A percentile compares a stretch with the other conserved stretches of the same genome.
These are phyloP conservation scores for Nitzschia inconspicua DNA, from an alignment of 108 stramenopile genomes.

Conservation along the genomic window DNA sequence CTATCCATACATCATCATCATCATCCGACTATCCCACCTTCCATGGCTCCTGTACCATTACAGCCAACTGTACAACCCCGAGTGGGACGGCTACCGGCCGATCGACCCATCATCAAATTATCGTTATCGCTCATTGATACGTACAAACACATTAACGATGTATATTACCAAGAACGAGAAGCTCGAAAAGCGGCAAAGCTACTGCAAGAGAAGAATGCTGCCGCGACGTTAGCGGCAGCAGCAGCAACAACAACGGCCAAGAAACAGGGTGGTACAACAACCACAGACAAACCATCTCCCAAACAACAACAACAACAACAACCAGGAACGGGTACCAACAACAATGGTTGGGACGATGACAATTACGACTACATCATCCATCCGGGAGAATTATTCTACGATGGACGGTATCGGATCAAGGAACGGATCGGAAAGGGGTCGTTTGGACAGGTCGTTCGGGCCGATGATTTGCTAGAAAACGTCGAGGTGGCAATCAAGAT, in stretches of 20 bases:
- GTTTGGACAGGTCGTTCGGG: conserved; percentile 94
- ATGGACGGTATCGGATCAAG: conserved; percentile 83
- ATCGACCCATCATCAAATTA: conserved; percentile 85
- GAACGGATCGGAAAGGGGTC: conserved; percentile 97
- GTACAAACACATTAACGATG: conserved; percentile 91
- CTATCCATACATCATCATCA: not conserved
- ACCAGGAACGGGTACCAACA: conserved; percentile 50
- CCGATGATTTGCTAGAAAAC: conserved; percentile 63
- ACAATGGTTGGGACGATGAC: conserved; percentile 97
- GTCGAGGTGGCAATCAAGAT: conserved; percentile 97
- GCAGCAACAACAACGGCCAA: not conserved
- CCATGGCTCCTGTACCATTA: too few relatives aligned
- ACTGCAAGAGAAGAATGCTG: conserved; percentile 14
- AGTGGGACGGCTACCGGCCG: conserved; percentile 46
- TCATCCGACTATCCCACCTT: conserved; percentile 5
- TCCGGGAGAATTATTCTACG: conserved; percentile 74
- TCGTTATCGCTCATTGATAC: conserved; percentile 90
- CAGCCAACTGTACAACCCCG: conserved; percentile 36
- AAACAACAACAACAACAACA: not conserved
- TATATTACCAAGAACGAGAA: conserved; percentile 89
- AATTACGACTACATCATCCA: conserved; percentile 94
- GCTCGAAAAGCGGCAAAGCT: conserved; percentile 49
- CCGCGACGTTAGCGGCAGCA: not conserved
- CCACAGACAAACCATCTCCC: not conserved
- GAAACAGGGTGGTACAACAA: not conserved